Evolutionary conservation across 768 basidiomycete genomes (phyloP).

Genomic region (Trametes sanguinea): DNA sequence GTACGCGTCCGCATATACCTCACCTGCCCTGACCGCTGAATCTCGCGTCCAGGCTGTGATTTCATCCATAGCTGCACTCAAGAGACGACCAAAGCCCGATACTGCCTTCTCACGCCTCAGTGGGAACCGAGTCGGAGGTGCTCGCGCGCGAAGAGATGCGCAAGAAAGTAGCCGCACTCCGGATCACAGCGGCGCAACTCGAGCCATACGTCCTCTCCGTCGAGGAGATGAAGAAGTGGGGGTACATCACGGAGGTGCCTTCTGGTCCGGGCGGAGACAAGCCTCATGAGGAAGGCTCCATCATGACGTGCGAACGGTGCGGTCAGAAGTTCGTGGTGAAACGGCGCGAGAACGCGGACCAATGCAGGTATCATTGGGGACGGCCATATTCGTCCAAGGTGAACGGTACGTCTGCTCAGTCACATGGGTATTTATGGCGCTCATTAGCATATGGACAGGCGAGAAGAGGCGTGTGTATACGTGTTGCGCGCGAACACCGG

Average conservation of each 20-base stretch:
- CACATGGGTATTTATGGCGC: neutral
- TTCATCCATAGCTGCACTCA: conserved; percentile 51
- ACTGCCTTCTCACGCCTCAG: conserved; percentile 64
- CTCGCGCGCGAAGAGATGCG: conserved; percentile 54
- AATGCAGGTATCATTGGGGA: conserved; percentile 88
- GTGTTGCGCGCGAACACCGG: conserved; percentile 73
- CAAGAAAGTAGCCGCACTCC: conserved; percentile 54
- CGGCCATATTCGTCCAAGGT: conserved; percentile 59
- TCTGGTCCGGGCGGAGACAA: conserved; percentile 60
- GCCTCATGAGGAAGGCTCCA: conserved; percentile 62
- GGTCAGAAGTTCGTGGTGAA: conserved; percentile 67
- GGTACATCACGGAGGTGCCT: conserved; percentile 73
- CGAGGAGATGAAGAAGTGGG: conserved; percentile 62
- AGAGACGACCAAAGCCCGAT: conserved; percentile 56
- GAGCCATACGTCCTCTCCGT: conserved; percentile 59
- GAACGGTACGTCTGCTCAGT: conserved; percentile 52
- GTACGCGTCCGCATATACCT: conserved; percentile 38
- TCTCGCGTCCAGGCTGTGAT: conserved; percentile 48
- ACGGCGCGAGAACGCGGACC: conserved; percentile 51
- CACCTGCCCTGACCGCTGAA: conserved; percentile 4
- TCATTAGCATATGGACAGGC: conserved; percentile 41
- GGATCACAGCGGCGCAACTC: conserved; percentile 54
- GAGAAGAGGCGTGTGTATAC: conserved; percentile 68
- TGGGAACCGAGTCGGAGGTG: conserved; percentile 75
- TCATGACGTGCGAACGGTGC: conserved; percentile 81